phyloP scores from a whole-genome alignment of 371 early-diverging fungal genomes.

The Mortierella sp. region DNA sequence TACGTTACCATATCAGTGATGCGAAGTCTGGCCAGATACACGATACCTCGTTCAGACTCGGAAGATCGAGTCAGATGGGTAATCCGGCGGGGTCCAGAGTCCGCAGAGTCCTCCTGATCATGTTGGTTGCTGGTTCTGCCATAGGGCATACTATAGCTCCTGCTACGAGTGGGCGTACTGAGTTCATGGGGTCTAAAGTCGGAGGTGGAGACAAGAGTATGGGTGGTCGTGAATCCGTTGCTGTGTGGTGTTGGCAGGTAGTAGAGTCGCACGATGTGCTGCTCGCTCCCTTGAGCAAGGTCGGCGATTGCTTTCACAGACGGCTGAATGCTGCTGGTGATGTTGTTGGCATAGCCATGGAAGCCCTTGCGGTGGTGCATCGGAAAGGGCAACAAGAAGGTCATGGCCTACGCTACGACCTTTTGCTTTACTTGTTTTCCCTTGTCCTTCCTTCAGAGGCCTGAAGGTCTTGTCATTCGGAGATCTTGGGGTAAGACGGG shows the following conservation, averaged over 20 bases:
- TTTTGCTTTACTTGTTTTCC: no score
- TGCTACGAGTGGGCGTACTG: neutral
- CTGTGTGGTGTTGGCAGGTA: constrained; percentile 44
- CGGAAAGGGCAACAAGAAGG: constrained; percentile 4
- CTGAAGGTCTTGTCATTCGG: no score
- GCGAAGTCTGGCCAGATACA: constrained; percentile 38
- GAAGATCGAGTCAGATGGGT: constrained; percentile 35
- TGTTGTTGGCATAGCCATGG: neutral
- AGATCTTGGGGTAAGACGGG: no score
- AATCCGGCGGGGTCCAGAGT: constrained; percentile 6
- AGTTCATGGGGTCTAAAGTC: neutral
- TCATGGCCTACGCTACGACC: no score
- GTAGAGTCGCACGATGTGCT: constrained; percentile 42
- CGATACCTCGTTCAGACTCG: constrained; percentile 43
- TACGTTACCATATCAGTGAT: constrained; percentile 35
- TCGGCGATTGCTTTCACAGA: constrained; percentile 34
- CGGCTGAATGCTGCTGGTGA: constrained; percentile 33
- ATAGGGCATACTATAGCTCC: neutral
- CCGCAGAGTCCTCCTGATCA: neutral
- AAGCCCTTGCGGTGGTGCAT: constrained; percentile 3
- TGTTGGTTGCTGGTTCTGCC: neutral
- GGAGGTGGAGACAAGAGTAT: constrained; percentile 25
- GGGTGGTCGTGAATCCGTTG: constrained; percentile 49
- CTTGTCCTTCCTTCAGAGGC: no score
- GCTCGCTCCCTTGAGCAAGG: constrained; percentile 31